Evolutionary conservation across 108 stramenopile genomes (phyloP).

Genomic region (Discostella stelligeroides): DNA sequence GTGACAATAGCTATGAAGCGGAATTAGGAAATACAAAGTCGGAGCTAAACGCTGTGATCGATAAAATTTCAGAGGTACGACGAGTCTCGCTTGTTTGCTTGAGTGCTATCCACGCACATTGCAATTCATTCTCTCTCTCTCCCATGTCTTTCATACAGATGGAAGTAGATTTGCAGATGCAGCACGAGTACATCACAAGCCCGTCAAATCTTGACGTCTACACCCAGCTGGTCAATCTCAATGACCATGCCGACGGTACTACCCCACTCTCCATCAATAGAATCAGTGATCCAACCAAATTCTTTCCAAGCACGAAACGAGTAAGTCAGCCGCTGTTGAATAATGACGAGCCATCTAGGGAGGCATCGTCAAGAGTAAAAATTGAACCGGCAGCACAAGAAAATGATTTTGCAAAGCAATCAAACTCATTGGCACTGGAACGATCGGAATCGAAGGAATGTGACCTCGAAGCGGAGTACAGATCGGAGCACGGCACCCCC

Average conservation of each 20-base stretch:
- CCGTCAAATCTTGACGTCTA: slow-evolving; percentile 23
- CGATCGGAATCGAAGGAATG: not conserved
- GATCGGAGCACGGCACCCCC: not conserved
- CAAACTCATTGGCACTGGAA: not conserved
- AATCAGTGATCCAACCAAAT: not conserved
- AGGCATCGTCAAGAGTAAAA: not conserved
- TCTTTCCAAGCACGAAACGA: not conserved
- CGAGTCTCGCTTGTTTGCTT: too few species aligned
- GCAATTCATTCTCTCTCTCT: too few species aligned
- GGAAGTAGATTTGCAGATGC: slow-evolving; percentile 19
- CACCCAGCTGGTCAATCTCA: slow-evolving; percentile 26
- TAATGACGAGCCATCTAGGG: not conserved
- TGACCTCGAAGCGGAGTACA: not conserved
- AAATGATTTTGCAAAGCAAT: not conserved
- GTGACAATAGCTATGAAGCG: slow-evolving; percentile 1
- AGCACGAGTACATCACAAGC: slow-evolving; percentile 33
- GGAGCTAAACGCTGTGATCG: slow-evolving; percentile 20
- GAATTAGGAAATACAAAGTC: slow-evolving; percentile 7
- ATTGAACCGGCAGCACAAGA: too few species aligned
- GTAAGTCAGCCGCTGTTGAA: not conserved
- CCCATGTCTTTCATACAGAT: not conserved
- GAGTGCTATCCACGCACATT: too few species aligned
- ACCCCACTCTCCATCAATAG: slow-evolving; percentile 13
- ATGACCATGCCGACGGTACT: slow-evolving; percentile 15
- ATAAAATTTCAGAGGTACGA: slow-evolving; percentile 17